Percentiles rank a stretch among this genome's conserved stretches.
Evolutionary conservation across 2,329 filamentous ascomycete species (phyloP).

Genomic region (Penicillium sp.): DNA sequence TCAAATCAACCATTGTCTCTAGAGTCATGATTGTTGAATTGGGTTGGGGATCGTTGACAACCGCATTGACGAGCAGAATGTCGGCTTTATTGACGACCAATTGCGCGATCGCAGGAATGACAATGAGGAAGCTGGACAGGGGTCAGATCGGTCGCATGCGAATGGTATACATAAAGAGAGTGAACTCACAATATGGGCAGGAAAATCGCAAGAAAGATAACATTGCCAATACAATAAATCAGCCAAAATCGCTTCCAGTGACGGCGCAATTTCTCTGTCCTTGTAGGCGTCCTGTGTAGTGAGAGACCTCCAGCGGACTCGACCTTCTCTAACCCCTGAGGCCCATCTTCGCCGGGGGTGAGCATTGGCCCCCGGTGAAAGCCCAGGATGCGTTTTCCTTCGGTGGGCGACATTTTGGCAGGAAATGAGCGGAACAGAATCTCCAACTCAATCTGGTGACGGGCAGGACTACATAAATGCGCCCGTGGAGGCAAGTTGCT

Average conservation of each 20-base stretch:
- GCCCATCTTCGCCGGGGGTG: conserved; percentile 6
- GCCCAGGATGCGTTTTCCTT: conserved; percentile 18
- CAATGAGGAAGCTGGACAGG: conserved; percentile 48
- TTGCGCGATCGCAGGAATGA: conserved; percentile 54
- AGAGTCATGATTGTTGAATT: conserved; percentile 26
- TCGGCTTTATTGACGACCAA: conserved; percentile 48
- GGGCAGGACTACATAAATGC: background rate
- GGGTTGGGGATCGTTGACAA: conserved; percentile 22
- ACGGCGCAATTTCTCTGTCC: conserved; percentile 41
- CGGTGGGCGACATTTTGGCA: conserved; percentile 6
- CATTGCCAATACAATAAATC: conserved; percentile 48
- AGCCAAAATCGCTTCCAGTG: conserved; percentile 52
- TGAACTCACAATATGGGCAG: conserved; percentile 53
- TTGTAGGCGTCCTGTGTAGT: conserved; percentile 11
- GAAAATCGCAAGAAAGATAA: conserved; percentile 51
- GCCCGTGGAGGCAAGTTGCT: background rate
- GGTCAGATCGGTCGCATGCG: background rate
- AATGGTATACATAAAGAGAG: too few species aligned
- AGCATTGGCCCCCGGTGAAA: conserved; percentile 19
- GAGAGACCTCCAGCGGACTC: conserved; percentile 16
- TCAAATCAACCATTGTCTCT: conserved; percentile 23
- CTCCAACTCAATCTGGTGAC: background rate
- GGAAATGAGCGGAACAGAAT: background rate
- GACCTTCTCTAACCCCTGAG: conserved; percentile 13
- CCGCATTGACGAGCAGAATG: conserved; percentile 40